Percentiles rank a stretch among this genome's conserved stretches.
These are phyloP conservation scores for Rhynchosporium agropyri DNA, from an alignment of 2,329 filamentous ascomycete species.

Conservation along the genomic window DNA sequence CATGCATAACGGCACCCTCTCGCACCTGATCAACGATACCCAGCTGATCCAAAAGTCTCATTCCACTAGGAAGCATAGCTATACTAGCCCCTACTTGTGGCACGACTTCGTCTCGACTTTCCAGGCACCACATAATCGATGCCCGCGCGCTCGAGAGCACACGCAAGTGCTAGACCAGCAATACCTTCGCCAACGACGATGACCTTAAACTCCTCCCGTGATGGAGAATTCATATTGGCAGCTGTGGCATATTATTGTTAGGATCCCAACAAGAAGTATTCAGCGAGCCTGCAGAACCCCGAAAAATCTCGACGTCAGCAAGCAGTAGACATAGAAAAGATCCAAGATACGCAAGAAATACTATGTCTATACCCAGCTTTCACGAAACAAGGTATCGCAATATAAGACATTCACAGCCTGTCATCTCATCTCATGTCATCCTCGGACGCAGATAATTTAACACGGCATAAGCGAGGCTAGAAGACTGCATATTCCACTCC, in stretches of 20 bases:
- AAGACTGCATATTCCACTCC: too few species aligned
- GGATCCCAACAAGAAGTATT: too few species aligned
- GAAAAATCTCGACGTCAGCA: too few species aligned
- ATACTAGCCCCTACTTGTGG: conserved; percentile 53
- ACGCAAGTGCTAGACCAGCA: conserved; percentile 51
- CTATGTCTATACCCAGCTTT: too few species aligned
- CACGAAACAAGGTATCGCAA: too few species aligned
- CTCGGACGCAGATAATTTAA: too few species aligned
- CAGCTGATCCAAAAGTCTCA: conserved; percentile 52
- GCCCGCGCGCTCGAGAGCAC: conserved; percentile 48
- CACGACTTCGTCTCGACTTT: conserved; percentile 47
- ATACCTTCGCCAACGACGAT: conserved; percentile 54
- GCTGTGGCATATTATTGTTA: background rate
- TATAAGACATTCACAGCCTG: too few species aligned
- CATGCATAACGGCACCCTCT: conserved; percentile 2
- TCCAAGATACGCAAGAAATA: too few species aligned
- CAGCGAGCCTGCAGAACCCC: too few species aligned
- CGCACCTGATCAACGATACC: conserved; percentile 5
- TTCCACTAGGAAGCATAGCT: conserved; percentile 48
- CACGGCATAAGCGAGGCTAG: too few species aligned
- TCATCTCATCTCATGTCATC: too few species aligned
- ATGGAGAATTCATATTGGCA: background rate
- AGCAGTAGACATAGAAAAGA: too few species aligned
- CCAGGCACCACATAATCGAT: conserved; percentile 54
- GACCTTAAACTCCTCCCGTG: conserved; percentile 36